Conservation (phyloP, 331 rosid genomes). For the Rhamnella rubrinervis region DNA sequence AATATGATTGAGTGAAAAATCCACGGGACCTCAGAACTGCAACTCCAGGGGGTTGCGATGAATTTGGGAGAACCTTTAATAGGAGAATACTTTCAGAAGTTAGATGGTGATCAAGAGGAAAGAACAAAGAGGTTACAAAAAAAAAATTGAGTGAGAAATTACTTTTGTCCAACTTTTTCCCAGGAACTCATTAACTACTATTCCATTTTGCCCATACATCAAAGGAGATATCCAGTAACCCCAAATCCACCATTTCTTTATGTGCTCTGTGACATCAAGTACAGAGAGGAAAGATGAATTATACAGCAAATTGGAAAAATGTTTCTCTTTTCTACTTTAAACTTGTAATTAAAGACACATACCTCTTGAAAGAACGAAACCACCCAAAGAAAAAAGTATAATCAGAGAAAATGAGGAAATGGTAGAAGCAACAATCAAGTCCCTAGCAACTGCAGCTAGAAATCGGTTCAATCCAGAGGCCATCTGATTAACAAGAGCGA, state of each 20-base stretch:
- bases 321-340: background rate
- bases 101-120: slow-evolving; percentile 7
- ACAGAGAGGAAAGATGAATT: slow-evolving; percentile 4
- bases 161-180: slow-evolving; percentile 56
- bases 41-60: slow-evolving; percentile 45
- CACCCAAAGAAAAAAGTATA: slow-evolving; percentile 27
- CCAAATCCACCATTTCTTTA: slow-evolving; percentile 74
- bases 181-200: slow-evolving; percentile 56
- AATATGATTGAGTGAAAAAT: slow-evolving; percentile 43
- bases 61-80: slow-evolving; percentile 41
- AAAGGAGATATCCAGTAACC: slow-evolving; percentile 53
- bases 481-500: slow-evolving; percentile 57
- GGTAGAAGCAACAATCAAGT: slow-evolving; percentile 28
- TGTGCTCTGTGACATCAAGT: slow-evolving; percentile 31
- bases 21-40: slow-evolving; percentile 50
- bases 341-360: background rate
- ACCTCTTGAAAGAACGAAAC: slow-evolving; percentile 42
- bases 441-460: slow-evolving; percentile 25
- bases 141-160: background rate
- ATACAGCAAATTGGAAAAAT: background rate
- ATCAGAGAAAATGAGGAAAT: slow-evolving; percentile 31
- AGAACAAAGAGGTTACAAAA: background rate
- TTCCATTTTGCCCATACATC: slow-evolving; percentile 45
- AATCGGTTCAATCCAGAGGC: slow-evolving; percentile 62
- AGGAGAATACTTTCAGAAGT: slow-evolving; percentile 2